Evolutionary conservation across 352 stramenopile species (phyloP).

Genomic region (Phytophthora europaea): DNA sequence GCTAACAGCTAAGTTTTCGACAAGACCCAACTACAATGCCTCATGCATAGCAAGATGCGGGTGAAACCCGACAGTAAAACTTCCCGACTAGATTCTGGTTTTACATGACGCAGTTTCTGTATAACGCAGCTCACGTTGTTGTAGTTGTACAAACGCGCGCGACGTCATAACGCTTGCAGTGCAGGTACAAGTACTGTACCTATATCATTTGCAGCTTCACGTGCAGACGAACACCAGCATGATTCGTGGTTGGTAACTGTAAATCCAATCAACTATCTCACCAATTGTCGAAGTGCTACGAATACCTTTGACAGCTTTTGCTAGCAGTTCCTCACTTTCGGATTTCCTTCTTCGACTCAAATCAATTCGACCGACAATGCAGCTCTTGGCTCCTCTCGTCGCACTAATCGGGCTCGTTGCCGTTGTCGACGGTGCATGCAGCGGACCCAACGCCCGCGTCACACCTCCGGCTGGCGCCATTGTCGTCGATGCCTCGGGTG

Average conservation of each 20-base stretch:
- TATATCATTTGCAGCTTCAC: background rate
- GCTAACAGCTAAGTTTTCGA: no score
- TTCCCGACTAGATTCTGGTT: background rate
- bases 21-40: no score
- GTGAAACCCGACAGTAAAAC: background rate
- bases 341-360: background rate
- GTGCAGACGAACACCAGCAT: background rate
- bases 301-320: background rate
- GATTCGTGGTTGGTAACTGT: background rate
- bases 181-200: background rate
- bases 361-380: background rate
- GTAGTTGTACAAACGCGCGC: background rate
- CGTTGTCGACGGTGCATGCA: background rate
- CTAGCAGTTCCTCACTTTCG: background rate
- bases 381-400: background rate
- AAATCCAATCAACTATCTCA: background rate
- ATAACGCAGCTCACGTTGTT: background rate
- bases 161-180: background rate
- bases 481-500: background rate
- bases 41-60: no score
- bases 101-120: background rate
- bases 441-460: background rate
- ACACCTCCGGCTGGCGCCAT: background rate
- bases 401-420: background rate
- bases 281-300: background rate